These are phyloP conservation scores for Solanum bukasovii DNA, from an alignment of 257 asterid species.

Conservation along the genomic window DNA sequence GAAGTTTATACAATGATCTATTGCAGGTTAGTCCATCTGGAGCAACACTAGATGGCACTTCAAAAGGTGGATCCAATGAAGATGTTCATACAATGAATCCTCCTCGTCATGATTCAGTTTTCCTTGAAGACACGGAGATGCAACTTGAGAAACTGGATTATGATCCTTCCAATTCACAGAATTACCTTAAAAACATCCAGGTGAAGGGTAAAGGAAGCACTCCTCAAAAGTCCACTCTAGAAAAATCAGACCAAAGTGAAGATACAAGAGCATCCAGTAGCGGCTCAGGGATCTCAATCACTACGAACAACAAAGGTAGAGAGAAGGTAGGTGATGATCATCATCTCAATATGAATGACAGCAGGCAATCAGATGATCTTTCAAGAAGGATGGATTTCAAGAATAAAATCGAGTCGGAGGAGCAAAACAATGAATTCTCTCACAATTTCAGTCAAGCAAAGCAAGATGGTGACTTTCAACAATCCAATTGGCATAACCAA, in stretches of 20 bases:
- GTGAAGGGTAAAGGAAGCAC: not conserved
- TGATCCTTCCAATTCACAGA: not conserved
- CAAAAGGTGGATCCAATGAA: not conserved
- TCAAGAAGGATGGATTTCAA: not conserved
- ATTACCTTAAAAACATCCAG: not conserved
- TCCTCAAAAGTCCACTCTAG: conserved; percentile 2
- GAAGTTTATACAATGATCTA: not conserved
- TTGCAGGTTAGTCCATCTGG: not conserved
- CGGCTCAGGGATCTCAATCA: not conserved
- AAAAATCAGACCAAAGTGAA: not conserved
- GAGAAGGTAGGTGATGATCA: not conserved
- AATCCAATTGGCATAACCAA: not conserved
- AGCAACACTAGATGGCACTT: not conserved
- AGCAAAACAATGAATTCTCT: not conserved
- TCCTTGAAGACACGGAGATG: not conserved
- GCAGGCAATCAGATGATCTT: not conserved
- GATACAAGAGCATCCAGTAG: not conserved
- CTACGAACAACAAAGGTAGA: not conserved
- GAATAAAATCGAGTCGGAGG: not conserved
- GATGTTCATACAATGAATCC: not conserved
- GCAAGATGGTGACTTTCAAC: not conserved
- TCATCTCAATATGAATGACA: not conserved
- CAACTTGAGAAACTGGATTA: not conserved
- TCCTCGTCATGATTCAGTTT: not conserved
- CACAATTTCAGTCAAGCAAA: not conserved